Base-by-base conservation (phyloP, 345 rosid species). In the Sisymbrium irio region DNA sequence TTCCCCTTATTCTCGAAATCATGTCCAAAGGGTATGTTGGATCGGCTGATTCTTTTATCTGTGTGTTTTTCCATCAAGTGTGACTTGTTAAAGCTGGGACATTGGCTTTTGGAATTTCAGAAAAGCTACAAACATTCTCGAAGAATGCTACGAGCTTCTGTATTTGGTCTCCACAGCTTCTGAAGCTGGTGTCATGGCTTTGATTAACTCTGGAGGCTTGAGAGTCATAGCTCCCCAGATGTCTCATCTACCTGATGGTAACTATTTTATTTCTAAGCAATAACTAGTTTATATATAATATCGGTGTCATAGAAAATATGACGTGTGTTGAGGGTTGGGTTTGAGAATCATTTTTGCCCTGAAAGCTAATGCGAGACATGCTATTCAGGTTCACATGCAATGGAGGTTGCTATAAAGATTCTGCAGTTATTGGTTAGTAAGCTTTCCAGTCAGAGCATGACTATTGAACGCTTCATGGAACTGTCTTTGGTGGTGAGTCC, bases 61-160 rank as follows among this genome's bases (percentile, higher is more conserved):
- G 11, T 37, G 4, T 37, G 18, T 35, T 65, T n/a, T n/a, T n/a
- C n/a, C n/a, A n/a, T n/a, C n/a, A n/a, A n/a, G n/a, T n/a, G n/a
- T n/a, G n/a, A n/a, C n/a, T n/a, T 58, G 40, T 40, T 49, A 33
- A 58, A 22, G n/a, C 33, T 71, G 28, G 67, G 42, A 37, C 8
- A 10, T 58, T 71, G 60, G 62, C 58, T 69, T 62, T 76, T 54
- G 57, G 51, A 65, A 67, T 76, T 67, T 54, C 84, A 92, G 97
- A 63, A 55, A 81, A 4, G 68, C 57, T 28, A 63, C 71, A 6
- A 71, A 78, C 42, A 74, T 83, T 68, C 75, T 84, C 17, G 92
- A 91, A 78, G 96, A 89, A 71, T 85, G 91, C 78, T 89, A 79
- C 79, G 97, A 93, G 71, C 71, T 91, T 79, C 75, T 93, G 51